Percentiles rank a stretch among this genome's conserved stretches.
These are phyloP conservation scores for Debaryomyces tyrocola DNA, from an alignment of 805 yeast genomes.

Conservation along the genomic window DNA sequence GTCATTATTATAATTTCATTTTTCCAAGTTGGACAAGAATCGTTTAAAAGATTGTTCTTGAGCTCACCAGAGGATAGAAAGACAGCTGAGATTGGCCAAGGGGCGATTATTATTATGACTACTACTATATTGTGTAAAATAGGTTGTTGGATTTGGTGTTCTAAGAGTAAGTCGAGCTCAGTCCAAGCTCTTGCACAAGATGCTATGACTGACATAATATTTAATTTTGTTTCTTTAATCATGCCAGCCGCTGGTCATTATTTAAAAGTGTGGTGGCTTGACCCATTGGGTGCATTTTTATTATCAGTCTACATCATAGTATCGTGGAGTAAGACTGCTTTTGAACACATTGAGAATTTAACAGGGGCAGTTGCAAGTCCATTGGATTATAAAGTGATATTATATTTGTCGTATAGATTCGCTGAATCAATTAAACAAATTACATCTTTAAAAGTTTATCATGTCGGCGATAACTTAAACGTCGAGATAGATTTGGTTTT, in stretches of 20 bases:
- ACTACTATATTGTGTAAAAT: conserved; percentile 61
- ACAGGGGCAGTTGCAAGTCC: conserved; percentile 72
- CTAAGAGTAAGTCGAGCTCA: conserved; percentile 58
- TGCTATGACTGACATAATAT: conserved; percentile 74
- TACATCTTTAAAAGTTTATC: conserved; percentile 69
- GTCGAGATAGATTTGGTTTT: conserved; percentile 76
- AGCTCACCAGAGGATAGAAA: conserved; percentile 27
- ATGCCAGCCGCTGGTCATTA: conserved; percentile 64
- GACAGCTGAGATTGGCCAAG: conserved; percentile 47
- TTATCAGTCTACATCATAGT: conserved; percentile 61
- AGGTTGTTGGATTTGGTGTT: conserved; percentile 65
- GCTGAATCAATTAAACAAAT: conserved; percentile 65
- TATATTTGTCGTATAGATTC: conserved; percentile 68
- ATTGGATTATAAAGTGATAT: conserved; percentile 61
- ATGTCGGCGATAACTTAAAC: conserved; percentile 73
- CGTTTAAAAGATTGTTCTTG: conserved; percentile 49
- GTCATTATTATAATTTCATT: conserved; percentile 70
- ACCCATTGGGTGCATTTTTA: conserved; percentile 68
- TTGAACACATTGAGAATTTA: conserved; percentile 71
- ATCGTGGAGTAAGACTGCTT: conserved; percentile 64
- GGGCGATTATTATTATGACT: conserved; percentile 61
- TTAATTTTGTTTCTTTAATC: conserved; percentile 67
- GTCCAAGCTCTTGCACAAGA: conserved; percentile 82
- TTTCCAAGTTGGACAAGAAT: conserved; percentile 67
- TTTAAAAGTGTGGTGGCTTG: conserved; percentile 66